Conservation (phyloP, 371 early-diverging fungal genomes). For the Mucor indicus region DNA sequence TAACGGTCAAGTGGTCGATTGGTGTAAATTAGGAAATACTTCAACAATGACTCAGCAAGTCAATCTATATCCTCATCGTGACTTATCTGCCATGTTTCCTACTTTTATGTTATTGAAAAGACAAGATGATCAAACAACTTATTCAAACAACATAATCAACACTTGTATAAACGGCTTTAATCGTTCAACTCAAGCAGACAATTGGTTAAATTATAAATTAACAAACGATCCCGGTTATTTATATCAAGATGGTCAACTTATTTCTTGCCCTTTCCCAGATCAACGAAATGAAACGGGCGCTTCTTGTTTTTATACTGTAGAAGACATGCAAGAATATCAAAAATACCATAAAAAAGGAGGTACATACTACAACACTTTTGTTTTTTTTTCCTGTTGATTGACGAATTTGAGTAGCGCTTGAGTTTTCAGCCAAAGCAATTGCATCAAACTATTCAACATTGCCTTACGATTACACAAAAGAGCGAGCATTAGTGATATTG, state of each 20-base stretch:
- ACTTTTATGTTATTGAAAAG: constrained; percentile 32
- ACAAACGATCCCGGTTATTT: constrained; percentile 34
- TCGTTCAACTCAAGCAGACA: constrained; percentile 31
- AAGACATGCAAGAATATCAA: constrained; percentile 7
- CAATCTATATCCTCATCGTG: constrained; percentile 30
- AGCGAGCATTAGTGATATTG: constrained; percentile 34
- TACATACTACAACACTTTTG: background rate
- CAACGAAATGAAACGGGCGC: constrained; percentile 35
- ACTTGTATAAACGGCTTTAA: constrained; percentile 34
- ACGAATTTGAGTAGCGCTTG: constrained; percentile 16
- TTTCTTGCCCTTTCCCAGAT: constrained; percentile 37
- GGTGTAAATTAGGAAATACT: constrained; percentile 17
- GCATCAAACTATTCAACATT: constrained; percentile 8
- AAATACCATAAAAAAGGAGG: constrained; percentile 25
- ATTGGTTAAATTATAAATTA: constrained; percentile 36
- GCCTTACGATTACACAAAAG: constrained; percentile 2
- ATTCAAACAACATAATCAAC: constrained; percentile 22
- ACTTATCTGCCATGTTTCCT: constrained; percentile 47
- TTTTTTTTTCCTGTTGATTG: no score
- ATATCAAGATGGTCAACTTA: constrained; percentile 15
- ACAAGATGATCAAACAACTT: constrained; percentile 2
- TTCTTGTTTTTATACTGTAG: constrained; percentile 30
- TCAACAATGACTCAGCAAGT: constrained; percentile 26
- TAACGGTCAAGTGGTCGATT: constrained; percentile 39
- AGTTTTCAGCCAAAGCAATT: constrained; percentile 1